Base-by-base conservation (phyloP, 2,329 filamentous ascomycete genomes). In the Exophiala sideris region DNA sequence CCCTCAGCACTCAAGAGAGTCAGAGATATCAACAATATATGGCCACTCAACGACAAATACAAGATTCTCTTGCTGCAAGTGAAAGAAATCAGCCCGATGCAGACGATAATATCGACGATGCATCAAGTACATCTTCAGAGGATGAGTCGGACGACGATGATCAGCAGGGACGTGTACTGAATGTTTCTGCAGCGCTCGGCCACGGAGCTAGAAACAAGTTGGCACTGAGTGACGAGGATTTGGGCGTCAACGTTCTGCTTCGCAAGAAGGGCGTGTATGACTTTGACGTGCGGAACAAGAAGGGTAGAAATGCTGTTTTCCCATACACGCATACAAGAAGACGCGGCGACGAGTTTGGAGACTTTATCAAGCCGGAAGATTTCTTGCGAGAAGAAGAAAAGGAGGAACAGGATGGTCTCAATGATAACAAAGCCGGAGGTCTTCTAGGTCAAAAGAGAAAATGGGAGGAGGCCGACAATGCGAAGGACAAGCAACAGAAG, bases 321-420 rank as follows among this genome's bases (percentile, higher is more conserved):
- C 94, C 94, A 0, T 86, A 95, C 49, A 83, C 91, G 1, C 83
- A 91, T 20, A 85, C 90, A 48, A 80, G 89, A 64, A 88, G 85
- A 68, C 85, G 90, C 47, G 83, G 81, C 29, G 94, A 97, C 67
- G 92, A 96, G 60, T 99, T 94, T 71, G 94, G 94, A 54, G 94
- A 99, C 61, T 75, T 95, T 12, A 96, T 99, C 63, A 84, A 91
- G 50, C 89, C 92, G 0, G 94, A 97, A 69, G 94, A 99, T 60
- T 99, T 92, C 67, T 79, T 96, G 1, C 83, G 91, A 54, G 92
- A 91, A 0, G 94, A 99, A 67, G 94, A 97, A 71, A 85, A 90
- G 53, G 90, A 95, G 62, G 84, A 86, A 54, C 79, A 83, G 14
- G 86, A 89, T 38, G 83, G 82, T 10, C 65, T 72, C 12, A 76